Base-by-base conservation (phyloP, 1,284 basidiomycete genomes). In the Papiliotrema laurentii region DNA sequence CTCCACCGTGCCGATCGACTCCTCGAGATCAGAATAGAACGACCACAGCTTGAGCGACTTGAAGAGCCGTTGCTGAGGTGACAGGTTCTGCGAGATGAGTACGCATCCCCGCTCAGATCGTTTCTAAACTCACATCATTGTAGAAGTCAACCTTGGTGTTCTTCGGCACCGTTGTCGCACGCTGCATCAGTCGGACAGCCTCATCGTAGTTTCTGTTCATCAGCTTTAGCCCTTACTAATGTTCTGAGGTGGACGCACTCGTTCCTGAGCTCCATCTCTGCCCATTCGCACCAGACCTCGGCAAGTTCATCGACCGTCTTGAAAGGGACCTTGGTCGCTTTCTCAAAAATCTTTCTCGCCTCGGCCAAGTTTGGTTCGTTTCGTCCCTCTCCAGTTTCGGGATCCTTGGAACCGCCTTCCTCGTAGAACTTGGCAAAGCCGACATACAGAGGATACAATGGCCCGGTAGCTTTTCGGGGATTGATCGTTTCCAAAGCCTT, bases 281-380 rank as follows among this genome's bases (percentile, higher is more conserved):
- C 85, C 94, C 94, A 98, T 72, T 97, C 92, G 69, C 91, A 96
- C 96, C 96, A 99, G 14, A 97, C 82, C 72, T 98, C 96, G 0
- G 96, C 96, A 27, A 99, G 80, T 66, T 99, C 96, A 69, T 99
- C 96, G 4, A 99, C 93, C n/a, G 83, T 78, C 71, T 86, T 89
- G 79, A 92, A 97, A 59, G 89, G 88, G 37, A 97, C 84, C 60
- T 89, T 90, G 1, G 87, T 85, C 1, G 84, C 93, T 69, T 89
- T 91, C 67, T 97, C 92, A 21, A 97, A 78, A 36, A 98, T 87
- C 75, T 92, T 90, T 40, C 93, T 83, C 13, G 94, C 89, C 56
- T 83, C 86, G 25, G 84, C 83, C 4, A 97, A 71, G 66, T 97
- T 90, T 1, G 80, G 74, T 65, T 93, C 89, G 13, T 85, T 87